phyloP scores from a whole-genome alignment of 352 stramenopile species.

The Proteromonas lacertae region DNA sequence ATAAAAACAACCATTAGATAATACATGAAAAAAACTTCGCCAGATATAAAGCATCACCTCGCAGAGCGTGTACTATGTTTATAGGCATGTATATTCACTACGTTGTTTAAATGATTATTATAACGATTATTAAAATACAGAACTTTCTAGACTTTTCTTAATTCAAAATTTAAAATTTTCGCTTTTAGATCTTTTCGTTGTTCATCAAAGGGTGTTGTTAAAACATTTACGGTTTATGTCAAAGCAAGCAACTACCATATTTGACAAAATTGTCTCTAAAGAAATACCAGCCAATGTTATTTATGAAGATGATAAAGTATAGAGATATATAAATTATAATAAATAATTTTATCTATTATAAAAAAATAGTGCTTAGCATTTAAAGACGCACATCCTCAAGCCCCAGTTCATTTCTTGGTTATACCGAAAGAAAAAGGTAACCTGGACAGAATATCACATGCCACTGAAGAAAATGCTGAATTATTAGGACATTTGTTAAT shows the following conservation, averaged over 20 bases:
- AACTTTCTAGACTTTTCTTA: too few relatives aligned
- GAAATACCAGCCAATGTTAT: conserved; percentile 74
- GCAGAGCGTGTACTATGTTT: too few relatives aligned
- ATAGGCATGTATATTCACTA: too few relatives aligned
- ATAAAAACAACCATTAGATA: too few relatives aligned
- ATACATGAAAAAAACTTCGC: too few relatives aligned
- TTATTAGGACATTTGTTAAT: conserved; percentile 76
- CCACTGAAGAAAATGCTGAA: conserved; percentile 51
- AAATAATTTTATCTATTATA: not conserved
- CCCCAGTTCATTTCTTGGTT: conserved; percentile 71
- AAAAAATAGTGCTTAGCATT: not conserved
- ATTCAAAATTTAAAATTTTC: too few relatives aligned
- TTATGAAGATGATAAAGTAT: conserved; percentile 60
- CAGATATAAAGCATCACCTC: too few relatives aligned
- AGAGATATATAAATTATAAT: conserved; percentile 49
- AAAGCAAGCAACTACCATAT: conserved; percentile 56
- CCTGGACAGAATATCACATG: conserved; percentile 55
- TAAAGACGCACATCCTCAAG: conserved; percentile 27
- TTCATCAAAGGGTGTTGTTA: too few relatives aligned
- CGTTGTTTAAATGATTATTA: too few relatives aligned
- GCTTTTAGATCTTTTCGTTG: too few relatives aligned
- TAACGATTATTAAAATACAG: too few relatives aligned
- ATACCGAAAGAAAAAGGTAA: conserved; percentile 86
- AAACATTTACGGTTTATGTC: too few relatives aligned
- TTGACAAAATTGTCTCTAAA: conserved; percentile 80